These are phyloP conservation scores for Tilletia setariae DNA, from an alignment of 1,284 basidiomycete species.

Conservation along the genomic window DNA sequence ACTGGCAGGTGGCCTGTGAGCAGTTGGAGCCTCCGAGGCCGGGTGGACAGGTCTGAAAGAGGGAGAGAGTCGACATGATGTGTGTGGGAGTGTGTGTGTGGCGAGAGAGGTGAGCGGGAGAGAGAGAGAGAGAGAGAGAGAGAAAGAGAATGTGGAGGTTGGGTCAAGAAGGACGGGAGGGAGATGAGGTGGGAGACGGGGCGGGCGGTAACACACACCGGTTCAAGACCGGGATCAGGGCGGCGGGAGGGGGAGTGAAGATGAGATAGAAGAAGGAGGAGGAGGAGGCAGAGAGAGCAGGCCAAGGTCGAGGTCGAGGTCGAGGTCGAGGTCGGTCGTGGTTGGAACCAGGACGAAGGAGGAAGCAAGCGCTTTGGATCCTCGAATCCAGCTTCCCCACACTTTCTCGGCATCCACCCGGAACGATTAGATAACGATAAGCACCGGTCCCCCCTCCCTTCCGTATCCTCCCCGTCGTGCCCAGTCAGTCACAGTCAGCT, in stretches of 20 bases:
- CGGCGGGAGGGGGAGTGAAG: background rate
- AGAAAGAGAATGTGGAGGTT: background rate
- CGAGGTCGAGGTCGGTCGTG: background rate
- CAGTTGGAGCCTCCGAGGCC: slow-evolving; percentile 37
- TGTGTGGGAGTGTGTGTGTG: background rate
- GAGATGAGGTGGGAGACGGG: background rate
- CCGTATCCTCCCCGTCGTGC: no score
- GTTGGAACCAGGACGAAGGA: background rate
- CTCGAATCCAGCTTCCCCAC: background rate
- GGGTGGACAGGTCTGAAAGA: slow-evolving; percentile 36
- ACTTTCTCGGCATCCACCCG: background rate
- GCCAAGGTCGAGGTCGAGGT: background rate
- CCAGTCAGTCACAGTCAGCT: no score
- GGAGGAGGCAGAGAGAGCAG: background rate
- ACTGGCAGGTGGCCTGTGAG: slow-evolving; percentile 37
- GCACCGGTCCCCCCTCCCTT: no score
- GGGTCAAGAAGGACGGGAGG: background rate
- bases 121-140: background rate
- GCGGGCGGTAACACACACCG: no score
- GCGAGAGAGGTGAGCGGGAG: background rate
- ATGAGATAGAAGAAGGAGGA: background rate
- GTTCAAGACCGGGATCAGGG: no score
- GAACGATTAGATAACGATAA: no score
- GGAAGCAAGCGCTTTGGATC: background rate
- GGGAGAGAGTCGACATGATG: slow-evolving; percentile 27